phyloP scores from a whole-genome alignment of 257 asterid genomes.

The Solanum microdontum region DNA sequence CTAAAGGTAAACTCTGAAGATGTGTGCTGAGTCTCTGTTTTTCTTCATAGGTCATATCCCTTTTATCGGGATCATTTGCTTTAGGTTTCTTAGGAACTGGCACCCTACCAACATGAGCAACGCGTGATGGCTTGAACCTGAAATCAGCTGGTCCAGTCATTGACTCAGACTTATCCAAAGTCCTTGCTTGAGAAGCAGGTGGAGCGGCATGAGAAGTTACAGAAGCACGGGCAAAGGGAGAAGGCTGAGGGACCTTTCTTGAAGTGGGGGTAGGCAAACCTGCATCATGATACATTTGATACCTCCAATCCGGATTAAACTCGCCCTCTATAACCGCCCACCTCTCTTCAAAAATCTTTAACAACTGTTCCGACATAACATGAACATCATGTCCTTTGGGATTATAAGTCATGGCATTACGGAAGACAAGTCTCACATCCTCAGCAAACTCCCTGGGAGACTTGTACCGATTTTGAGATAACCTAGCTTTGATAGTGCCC shows the following conservation, averaged over 20 bases:
- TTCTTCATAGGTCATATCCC: slow-evolving; percentile 20
- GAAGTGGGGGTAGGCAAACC: slow-evolving; percentile 5
- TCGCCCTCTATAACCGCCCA: slow-evolving; percentile 13
- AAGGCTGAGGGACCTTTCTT: slow-evolving; percentile 2
- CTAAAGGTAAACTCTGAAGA: slow-evolving; percentile 14
- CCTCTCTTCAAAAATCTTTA: slow-evolving; percentile 14
- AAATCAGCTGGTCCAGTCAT: not conserved
- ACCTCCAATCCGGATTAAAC: slow-evolving; percentile 8
- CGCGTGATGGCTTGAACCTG: not conserved
- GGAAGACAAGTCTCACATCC: slow-evolving; percentile 14
- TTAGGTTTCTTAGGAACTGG: slow-evolving; percentile 18
- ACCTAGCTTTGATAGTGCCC: slow-evolving; percentile 10
- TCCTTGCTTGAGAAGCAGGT: slow-evolving; percentile 5
- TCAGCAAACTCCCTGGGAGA: slow-evolving; percentile 11
- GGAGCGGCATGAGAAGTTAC: not conserved
- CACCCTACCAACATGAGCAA: not conserved
- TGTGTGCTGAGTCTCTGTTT: slow-evolving; percentile 14
- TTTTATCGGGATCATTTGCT: slow-evolving; percentile 10
- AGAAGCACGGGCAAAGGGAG: not conserved
- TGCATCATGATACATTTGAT: slow-evolving; percentile 9
- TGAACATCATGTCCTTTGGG: slow-evolving; percentile 19
- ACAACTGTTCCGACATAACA: slow-evolving; percentile 12
- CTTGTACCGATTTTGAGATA: slow-evolving; percentile 4
- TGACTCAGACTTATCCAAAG: slow-evolving; percentile 3
- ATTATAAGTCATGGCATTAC: slow-evolving; percentile 15